phyloP scores from a whole-genome alignment of 352 stramenopile species.

The Phytophthora pisi region DNA sequence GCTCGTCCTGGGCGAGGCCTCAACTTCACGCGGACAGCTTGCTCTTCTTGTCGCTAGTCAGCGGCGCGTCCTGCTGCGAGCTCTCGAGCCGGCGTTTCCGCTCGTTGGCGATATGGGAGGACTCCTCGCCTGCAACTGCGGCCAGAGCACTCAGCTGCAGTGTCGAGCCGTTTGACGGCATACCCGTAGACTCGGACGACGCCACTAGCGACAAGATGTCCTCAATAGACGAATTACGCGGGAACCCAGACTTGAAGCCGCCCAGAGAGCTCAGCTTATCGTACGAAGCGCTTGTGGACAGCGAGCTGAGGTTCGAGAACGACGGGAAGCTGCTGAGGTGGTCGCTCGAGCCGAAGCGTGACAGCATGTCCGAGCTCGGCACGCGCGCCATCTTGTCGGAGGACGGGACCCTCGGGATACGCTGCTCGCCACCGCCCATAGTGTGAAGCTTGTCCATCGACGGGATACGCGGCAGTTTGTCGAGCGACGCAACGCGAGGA shows the following conservation, averaged over 20 bases:
- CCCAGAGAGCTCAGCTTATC: constrained; percentile 73
- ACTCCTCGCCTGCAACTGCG: constrained; percentile 69
- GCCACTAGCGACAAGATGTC: constrained; percentile 87
- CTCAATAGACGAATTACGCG: constrained; percentile 87
- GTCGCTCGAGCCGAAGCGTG: constrained; percentile 68
- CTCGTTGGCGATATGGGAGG: constrained; percentile 59
- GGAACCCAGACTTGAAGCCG: constrained; percentile 60
- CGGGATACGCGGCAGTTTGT: constrained; percentile 68
- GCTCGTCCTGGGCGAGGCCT: constrained; percentile 6
- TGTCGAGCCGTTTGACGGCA: constrained; percentile 58
- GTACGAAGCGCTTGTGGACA: constrained; percentile 75
- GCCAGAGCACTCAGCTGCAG: constrained; percentile 73
- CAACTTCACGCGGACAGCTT: constrained; percentile 55
- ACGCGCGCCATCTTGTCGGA: constrained; percentile 74
- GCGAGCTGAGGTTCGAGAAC: constrained; percentile 70
- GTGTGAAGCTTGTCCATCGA: constrained; percentile 74
- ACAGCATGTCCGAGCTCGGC: constrained; percentile 74
- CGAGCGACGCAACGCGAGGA: constrained; percentile 69
- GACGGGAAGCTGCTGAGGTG: constrained; percentile 79
- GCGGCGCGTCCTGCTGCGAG: constrained; percentile 27
- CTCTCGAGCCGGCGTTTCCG: constrained; percentile 65
- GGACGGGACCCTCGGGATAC: constrained; percentile 67
- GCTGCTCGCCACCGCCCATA: constrained; percentile 45
- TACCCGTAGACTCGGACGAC: constrained; percentile 67
- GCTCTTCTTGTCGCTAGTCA: constrained; percentile 57